Conservation (phyloP, 1,284 basidiomycete species). For the Salmacisia buchloeana region DNA sequence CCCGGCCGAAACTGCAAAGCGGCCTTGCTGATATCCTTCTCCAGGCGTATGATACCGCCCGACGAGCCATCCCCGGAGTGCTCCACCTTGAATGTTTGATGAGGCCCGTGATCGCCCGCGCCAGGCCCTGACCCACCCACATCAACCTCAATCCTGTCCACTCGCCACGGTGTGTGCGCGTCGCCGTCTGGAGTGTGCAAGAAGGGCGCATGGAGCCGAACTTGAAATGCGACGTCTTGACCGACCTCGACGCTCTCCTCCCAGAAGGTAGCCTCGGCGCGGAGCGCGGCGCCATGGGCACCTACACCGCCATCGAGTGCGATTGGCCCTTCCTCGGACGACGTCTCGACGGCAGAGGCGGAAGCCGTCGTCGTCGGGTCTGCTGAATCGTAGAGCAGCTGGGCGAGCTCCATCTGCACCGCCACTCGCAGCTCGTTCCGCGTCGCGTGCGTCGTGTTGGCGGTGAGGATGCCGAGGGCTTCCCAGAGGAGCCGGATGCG, state of each 20-base stretch:
- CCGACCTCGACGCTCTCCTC: neutral
- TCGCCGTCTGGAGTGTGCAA: neutral
- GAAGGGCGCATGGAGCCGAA: neutral
- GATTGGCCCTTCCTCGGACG: no score
- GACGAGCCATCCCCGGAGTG: neutral
- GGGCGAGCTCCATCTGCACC: neutral
- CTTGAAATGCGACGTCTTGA: neutral
- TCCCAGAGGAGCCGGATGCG: neutral
- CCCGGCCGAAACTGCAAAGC: neutral
- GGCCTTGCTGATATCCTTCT: neutral
- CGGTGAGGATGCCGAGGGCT: neutral
- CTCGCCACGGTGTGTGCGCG: neutral
- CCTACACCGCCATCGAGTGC: neutral
- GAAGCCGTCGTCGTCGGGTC: no score
- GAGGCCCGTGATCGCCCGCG: no score
- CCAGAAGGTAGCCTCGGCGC: neutral
- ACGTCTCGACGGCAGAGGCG: neutral
- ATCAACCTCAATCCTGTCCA: neutral
- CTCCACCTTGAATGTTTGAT: slow-evolving; percentile 1
- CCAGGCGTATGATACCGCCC: neutral
- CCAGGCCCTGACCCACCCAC: neutral
- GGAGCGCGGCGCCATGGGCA: neutral
- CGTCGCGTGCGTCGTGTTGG: neutral
- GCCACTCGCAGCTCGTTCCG: neutral
- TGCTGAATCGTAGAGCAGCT: neutral